Conservation (phyloP, 2,329 filamentous ascomycete species). For the Ophiostoma sp. region DNA sequence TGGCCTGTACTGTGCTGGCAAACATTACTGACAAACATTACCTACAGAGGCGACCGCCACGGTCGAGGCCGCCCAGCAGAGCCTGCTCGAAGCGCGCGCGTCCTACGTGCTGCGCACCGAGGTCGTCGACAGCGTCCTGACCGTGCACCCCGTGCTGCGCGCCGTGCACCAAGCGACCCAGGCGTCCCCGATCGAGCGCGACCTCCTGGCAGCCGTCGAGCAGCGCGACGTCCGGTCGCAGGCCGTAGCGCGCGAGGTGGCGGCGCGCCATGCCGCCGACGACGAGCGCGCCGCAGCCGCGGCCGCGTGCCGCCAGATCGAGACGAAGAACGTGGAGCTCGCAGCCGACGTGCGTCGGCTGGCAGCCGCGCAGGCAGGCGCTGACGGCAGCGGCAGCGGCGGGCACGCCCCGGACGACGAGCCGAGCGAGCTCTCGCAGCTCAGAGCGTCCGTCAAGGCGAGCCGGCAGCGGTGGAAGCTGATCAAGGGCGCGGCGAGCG, state of each 20-base stretch:
- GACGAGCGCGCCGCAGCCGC: slow-evolving; percentile 53
- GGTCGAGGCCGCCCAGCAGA: slow-evolving; percentile 52
- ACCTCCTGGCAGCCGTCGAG: slow-evolving; percentile 60
- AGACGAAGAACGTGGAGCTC: slow-evolving; percentile 57
- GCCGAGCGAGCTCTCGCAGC: slow-evolving; percentile 45
- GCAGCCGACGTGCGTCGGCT: slow-evolving; percentile 59
- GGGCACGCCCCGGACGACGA: slow-evolving; percentile 33
- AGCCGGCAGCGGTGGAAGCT: slow-evolving; percentile 65
- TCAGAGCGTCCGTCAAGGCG: slow-evolving; percentile 55
- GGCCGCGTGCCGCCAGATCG: slow-evolving; percentile 51
- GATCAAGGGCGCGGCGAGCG: slow-evolving; percentile 73
- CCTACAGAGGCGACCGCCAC: neutral
- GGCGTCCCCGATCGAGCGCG: slow-evolving; percentile 60
- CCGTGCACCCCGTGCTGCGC: slow-evolving; percentile 69
- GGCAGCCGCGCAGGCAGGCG: slow-evolving; percentile 40
- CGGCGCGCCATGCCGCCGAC: slow-evolving; percentile 46
- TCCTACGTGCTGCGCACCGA: slow-evolving; percentile 64
- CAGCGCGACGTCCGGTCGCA: slow-evolving; percentile 63
- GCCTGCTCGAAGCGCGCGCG: slow-evolving; percentile 64
- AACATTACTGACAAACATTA: neutral
- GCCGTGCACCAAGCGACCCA: slow-evolving; percentile 65
- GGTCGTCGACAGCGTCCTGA: slow-evolving; percentile 62
- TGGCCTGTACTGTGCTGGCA: no score
- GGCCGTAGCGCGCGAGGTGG: slow-evolving; percentile 54
- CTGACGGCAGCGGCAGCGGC: slow-evolving; percentile 35